These are phyloP conservation scores for Chloris gayana DNA, from an alignment of 176 grass and related monocot genomes.

Conservation along the genomic window DNA sequence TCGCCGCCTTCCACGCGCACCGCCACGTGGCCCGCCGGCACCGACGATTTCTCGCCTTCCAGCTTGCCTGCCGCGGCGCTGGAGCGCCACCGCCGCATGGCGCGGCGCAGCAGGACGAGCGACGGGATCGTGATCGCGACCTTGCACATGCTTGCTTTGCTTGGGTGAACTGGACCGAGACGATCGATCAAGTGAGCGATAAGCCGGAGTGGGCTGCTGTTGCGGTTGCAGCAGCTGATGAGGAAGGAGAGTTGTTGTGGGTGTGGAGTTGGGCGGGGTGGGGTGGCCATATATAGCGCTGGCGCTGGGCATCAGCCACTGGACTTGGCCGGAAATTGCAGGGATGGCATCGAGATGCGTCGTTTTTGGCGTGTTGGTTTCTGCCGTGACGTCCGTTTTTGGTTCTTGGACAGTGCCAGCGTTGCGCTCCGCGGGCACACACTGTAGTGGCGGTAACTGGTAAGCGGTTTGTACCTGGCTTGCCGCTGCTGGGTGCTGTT, in stretches of 20 bases:
- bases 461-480: neutral
- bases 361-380: neutral
- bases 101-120: constrained; percentile 36
- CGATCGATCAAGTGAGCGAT: neutral
- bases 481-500: neutral
- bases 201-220: neutral
- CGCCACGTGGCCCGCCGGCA: constrained; percentile 52
- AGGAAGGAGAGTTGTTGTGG: neutral
- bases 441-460: neutral
- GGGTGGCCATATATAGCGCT: constrained; percentile 29
- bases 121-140: constrained; percentile 37
- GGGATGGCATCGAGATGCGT: neutral
- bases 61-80: neutral
- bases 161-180: too few relatives aligned
- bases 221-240: neutral
- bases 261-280: neutral
- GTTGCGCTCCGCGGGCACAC: neutral
- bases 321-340: constrained; percentile 12
- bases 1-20: constrained; percentile 21
- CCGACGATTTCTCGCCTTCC: neutral
- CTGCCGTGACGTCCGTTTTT: neutral
- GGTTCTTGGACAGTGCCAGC: neutral
- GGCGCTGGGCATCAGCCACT: neutral
- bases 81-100: constrained; percentile 34
- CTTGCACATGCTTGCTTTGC: constrained; percentile 40